Conservation (phyloP, 768 basidiomycete species). For the Gloeopeniophorella convolvens region DNA sequence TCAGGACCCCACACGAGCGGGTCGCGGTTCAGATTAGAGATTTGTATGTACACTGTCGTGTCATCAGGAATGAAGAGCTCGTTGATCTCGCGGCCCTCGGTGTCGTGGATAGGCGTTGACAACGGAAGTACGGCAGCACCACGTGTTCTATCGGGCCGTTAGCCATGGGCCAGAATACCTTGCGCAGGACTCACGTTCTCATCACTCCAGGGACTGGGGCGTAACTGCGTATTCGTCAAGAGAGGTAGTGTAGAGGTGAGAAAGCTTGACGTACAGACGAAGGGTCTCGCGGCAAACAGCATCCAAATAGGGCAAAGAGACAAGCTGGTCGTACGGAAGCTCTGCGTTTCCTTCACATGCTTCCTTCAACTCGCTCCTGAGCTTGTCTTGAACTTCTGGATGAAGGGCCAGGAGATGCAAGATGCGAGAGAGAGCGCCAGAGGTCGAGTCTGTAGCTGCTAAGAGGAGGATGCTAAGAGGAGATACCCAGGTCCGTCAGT, state of each 20-base stretch:
- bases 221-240: neutral
- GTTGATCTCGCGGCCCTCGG: conserved; percentile 17
- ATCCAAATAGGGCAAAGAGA: conserved; percentile 29
- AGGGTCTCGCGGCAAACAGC: conserved; percentile 16
- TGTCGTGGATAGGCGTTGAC: neutral
- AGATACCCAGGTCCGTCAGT: neutral
- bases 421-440: conserved; percentile 1
- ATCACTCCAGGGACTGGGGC: neutral
- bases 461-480: conserved; percentile 12
- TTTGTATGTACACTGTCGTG: too few relatives aligned
- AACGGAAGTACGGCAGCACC: neutral
- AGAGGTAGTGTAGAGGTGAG: neutral
- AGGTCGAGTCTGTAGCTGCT: conserved; percentile 17
- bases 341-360: conserved; percentile 16
- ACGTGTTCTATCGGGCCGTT: neutral
- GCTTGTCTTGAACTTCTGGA: conserved; percentile 31
- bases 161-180: too few relatives aligned
- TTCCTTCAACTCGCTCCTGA: neutral
- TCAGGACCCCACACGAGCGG: too few relatives aligned
- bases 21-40: too few relatives aligned
- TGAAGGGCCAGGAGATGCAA: conserved; percentile 19
- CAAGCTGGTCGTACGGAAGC: conserved; percentile 29
- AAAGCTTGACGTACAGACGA: neutral
- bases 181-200: conserved; percentile 1
- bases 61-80: conserved; percentile 28